phyloP scores from a whole-genome alignment of 2,329 filamentous ascomycete species.

The Colletotrichum truncatum region DNA sequence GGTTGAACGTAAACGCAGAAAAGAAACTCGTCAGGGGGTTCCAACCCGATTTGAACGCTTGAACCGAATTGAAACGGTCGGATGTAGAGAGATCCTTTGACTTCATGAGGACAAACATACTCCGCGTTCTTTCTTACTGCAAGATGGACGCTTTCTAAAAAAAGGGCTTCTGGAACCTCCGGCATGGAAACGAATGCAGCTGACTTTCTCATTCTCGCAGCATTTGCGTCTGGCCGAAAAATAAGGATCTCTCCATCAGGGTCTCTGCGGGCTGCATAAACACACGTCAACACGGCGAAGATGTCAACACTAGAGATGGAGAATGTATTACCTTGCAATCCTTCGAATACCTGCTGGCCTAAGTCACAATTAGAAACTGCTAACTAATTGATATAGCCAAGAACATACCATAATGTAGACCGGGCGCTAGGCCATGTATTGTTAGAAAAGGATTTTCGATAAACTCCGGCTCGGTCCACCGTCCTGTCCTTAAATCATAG shows the following conservation, averaged over 20 bases:
- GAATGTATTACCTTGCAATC: neutral
- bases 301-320: neutral
- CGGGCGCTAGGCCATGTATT: neutral
- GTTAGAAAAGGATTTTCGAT: neutral
- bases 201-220: neutral
- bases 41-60: constrained; percentile 1
- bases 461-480: neutral
- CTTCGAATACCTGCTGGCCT: constrained; percentile 14
- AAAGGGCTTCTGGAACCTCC: constrained; percentile 65
- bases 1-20: constrained; percentile 72
- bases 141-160: constrained; percentile 65
- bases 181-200: constrained; percentile 64
- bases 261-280: neutral
- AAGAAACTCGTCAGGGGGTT: constrained; percentile 66
- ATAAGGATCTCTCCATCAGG: neutral
- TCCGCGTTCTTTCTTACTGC: constrained; percentile 73
- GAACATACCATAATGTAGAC: constrained; percentile 1
- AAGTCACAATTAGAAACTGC: neutral
- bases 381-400: neutral
- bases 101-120: constrained; percentile 71
- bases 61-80: constrained; percentile 70
- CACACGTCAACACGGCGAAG: too few species aligned
- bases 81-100: constrained; percentile 73
- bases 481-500: neutral
- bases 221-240: neutral